These are phyloP conservation scores for Pelargonium citronellum DNA, from an alignment of 441 rosid species.

Conservation along the genomic window DNA sequence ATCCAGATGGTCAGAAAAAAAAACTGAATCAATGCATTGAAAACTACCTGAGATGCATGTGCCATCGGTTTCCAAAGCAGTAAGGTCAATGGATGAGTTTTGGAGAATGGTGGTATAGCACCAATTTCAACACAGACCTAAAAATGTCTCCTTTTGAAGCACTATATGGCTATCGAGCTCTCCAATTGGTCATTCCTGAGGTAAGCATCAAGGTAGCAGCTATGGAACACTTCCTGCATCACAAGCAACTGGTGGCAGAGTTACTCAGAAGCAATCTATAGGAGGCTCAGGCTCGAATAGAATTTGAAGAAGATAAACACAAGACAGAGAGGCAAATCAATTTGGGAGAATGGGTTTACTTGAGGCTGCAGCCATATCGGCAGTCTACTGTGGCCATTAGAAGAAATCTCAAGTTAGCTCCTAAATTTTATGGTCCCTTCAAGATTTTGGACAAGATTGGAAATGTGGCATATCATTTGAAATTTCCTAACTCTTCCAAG, in stretches of 20 bases:
- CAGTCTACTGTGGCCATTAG: too few relatives aligned
- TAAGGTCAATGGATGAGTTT: not conserved
- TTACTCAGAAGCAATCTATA: not conserved
- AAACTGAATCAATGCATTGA: not conserved
- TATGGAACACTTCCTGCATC: not conserved
- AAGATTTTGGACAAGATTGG: too few relatives aligned
- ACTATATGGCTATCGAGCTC: not conserved
- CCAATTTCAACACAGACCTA: not conserved
- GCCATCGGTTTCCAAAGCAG: not conserved
- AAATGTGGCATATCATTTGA: too few relatives aligned
- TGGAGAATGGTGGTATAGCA: not conserved
- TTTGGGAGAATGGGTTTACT: not conserved
- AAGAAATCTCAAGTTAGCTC: too few relatives aligned
- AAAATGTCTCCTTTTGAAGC: not conserved
- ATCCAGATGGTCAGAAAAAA: not conserved
- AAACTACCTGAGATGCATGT: not conserved
- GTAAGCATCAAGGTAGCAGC: not conserved
- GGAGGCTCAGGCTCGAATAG: not conserved
- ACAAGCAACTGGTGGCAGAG: too few relatives aligned
- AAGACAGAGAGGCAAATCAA: not conserved
- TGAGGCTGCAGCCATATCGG: conserved; percentile 2
- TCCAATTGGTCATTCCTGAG: not conserved
- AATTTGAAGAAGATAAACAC: too few relatives aligned
- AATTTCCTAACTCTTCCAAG: too few relatives aligned
- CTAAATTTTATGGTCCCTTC: too few relatives aligned